phyloP scores from a whole-genome alignment of 192 early-diverging fungal species.

The Coemansia sp. region DNA sequence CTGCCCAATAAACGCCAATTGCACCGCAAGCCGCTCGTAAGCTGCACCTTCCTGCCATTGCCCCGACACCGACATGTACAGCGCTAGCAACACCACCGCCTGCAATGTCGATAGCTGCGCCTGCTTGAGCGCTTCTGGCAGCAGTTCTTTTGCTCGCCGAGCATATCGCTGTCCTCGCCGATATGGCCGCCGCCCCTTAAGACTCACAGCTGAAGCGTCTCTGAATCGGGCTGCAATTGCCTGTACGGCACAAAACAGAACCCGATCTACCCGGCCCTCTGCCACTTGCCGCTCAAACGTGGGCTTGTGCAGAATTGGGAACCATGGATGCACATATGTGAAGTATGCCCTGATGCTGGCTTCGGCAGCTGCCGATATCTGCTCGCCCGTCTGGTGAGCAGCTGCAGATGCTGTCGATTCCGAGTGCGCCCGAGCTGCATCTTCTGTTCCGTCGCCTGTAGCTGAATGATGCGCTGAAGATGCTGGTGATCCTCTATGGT shows the following conservation, averaged over 20 bases:
- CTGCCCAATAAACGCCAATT: constrained; percentile 47
- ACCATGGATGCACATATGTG: constrained; percentile 49
- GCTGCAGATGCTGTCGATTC: not conserved
- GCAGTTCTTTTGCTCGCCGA: constrained; percentile 19
- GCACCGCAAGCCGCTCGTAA: constrained; percentile 47
- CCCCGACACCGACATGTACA: constrained; percentile 46
- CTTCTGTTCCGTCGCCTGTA: not conserved
- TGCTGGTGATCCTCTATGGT: not conserved
- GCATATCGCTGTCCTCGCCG: constrained; percentile 32
- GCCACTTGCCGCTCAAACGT: constrained; percentile 43
- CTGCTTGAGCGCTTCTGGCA: constrained; percentile 15
- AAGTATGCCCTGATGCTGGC: constrained; percentile 38
- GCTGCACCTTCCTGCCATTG: constrained; percentile 49
- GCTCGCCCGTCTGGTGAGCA: not conserved
- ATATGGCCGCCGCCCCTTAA: constrained; percentile 17
- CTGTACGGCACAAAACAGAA: constrained; percentile 45
- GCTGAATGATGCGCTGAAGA: constrained; percentile 6
- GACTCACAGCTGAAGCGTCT: not conserved
- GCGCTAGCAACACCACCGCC: constrained; percentile 33
- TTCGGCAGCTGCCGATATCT: constrained; percentile 17
- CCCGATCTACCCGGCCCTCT: constrained; percentile 29
- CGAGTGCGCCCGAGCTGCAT: not conserved
- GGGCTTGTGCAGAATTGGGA: constrained; percentile 48
- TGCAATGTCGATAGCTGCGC: constrained; percentile 39
- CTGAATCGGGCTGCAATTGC: constrained; percentile 34